Evolutionary conservation across 768 basidiomycete genomes (phyloP), one percentile per base, ranked within the genome.

Genomic region (Pholiota conissans): DNA sequence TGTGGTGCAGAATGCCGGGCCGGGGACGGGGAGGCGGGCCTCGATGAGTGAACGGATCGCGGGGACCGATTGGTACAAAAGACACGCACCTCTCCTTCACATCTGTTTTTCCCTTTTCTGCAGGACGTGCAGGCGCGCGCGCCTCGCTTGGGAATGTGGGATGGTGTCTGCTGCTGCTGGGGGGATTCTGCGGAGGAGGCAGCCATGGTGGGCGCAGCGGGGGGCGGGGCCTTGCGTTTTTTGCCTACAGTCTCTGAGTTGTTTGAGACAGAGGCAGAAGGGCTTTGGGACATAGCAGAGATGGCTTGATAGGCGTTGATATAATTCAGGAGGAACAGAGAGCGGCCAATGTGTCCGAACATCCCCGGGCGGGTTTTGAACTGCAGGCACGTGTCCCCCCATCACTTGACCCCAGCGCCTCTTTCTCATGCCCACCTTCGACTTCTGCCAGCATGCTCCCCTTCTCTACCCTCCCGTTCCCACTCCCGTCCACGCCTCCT

Each of bases 31-130:
- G 76, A 77, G 78, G 75, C 86, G 89, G 87, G 74, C 84, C 85
- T 74, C 68, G 79, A 78, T 79, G 76, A 84, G 81, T 69, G 65
- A 65, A 70, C 76, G 79, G 78, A 76, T 72, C 79, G 76, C 71
- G 66, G 65, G 62, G 69, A 69, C 65, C 64, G 65, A 70, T 59
- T 62, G 58, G 50, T 63, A 63, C 60, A 61, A 69, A 82, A 70
- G 63, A 57, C 29, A 54, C 67, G 34, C 68, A 91, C 91, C 83
- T 93, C 92, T 74, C 92, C 91, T 76, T 95, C 93, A 69, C 93
- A 95, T 71, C 92, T 80, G 78, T 95, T 95, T 79, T 94, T 95
- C 57, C 92, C 92, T 66, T 91, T 92, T 70, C 92, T 85, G 74
- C 92, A 94, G 61, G 88, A 85, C 14, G 91, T 93, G 71, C 92